Evolutionary conservation across 306 rosid species (phyloP).

Genomic region (Quercus glauca): DNA sequence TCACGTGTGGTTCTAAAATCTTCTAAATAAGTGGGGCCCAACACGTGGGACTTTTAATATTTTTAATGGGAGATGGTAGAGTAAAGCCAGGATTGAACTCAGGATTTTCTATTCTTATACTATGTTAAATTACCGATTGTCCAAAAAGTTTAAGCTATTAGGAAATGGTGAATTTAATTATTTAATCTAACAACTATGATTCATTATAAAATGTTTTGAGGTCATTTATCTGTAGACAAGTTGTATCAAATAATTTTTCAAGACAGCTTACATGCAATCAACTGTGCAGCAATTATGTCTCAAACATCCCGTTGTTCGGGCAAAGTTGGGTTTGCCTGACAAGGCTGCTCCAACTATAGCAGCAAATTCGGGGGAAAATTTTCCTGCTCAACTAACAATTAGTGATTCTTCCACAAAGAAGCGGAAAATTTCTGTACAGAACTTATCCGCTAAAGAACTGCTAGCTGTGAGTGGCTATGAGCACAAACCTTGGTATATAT

Average conservation of each 20-base stretch:
- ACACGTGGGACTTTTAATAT: too few species aligned
- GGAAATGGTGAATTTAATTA: too few species aligned
- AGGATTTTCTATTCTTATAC: too few species aligned
- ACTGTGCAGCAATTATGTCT: constrained; percentile 67
- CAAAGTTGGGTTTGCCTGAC: constrained; percentile 61
- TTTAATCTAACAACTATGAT: too few species aligned
- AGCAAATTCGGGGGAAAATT: constrained; percentile 23
- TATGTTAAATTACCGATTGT: too few species aligned
- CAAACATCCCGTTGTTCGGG: constrained; percentile 64
- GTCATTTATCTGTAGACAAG: neutral
- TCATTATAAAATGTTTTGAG: neutral
- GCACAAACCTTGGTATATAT: constrained; percentile 18
- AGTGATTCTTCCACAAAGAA: constrained; percentile 48
- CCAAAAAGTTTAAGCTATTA: too few species aligned
- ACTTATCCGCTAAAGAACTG: constrained; percentile 62
- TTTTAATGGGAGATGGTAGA: too few species aligned
- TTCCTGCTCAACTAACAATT: constrained; percentile 33
- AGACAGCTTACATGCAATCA: constrained; percentile 9
- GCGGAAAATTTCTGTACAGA: constrained; percentile 48
- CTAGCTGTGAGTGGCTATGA: constrained; percentile 54
- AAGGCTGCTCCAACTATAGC: constrained; percentile 26
- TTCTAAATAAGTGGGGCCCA: too few species aligned
- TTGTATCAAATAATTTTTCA: neutral
- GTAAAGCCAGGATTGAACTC: too few species aligned
- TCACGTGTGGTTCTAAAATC: too few species aligned